Evolutionary conservation across 441 rosid species (phyloP), one percentile per base, ranked within the genome.

Genomic region (Dalechampia spathulata): DNA sequence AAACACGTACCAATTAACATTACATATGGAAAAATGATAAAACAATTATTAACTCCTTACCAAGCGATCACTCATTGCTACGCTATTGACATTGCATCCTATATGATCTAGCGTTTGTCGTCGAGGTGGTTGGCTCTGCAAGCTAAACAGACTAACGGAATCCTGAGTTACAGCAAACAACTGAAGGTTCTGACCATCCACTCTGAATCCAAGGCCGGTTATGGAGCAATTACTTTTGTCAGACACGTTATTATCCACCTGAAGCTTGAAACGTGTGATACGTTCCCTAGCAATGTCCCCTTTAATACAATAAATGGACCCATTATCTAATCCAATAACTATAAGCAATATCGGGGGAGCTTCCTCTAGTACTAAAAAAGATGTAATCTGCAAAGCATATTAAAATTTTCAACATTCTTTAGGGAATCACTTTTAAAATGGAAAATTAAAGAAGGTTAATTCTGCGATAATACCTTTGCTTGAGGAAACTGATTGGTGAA

Each of bases 231-330:
- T 62, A 65, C 58, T 75, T 57, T 73, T 80, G 10, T 64, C 76
- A 5, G 72, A 70, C 44, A 22, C 46, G 68, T 34, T 69, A 69
- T 34, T 70, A 45, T 82, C 85, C 34, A 30, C 84, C 76, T 85
- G 87, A 58, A 92, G 96, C 79, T 81, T 86, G 71, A 83, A 92
- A 8, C 96, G 85, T 0, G 86, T 75, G 55, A 92, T 92, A 49
- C 98, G 88, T 66, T 92, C 98, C 58, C 95, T 75, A 2, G 95
- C 99, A 61, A 93, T 89, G 54, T 89, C 99, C 32, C 99, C 99
- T 75, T 93, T 89, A 69, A 93, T 87, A 72, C 96, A 83, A 63
- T 93, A 93, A 71, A 87, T 73, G 53, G 76, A 80, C 22, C 97
- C 89, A 66, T 81, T 89, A 62, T 83, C 95, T 68, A 93, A 70